Evolutionary conservation across 306 rosid species (phyloP), one percentile per base, ranked within the genome.

Genomic region (Cicer arietinum): DNA sequence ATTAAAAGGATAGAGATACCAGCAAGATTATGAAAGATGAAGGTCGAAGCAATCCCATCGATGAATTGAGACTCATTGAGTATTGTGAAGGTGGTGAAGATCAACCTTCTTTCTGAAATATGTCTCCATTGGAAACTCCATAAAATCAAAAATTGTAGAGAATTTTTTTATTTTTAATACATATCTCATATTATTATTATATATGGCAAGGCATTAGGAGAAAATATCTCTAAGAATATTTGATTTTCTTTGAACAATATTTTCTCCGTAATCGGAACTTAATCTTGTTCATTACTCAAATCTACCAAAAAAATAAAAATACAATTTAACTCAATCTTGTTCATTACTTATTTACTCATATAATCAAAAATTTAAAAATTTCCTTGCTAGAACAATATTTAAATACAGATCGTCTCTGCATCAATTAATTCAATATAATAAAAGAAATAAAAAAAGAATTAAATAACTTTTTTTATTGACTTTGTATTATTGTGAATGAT

Each of bases 201-300:
- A n/a, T 6, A 22, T 0, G 13, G 59, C 73, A 16, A 22, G 20
- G 7, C 7, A 77, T 77, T 65, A 59, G 71, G 44, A 69, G 58
- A 44, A 79, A 83, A 74, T 62, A 71, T 78, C 78, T 61, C 56
- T 30, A 7, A 40, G 35, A 75, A 50, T 81, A 70, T 69, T 75
- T 75, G 65, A 70, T 75, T 40, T 41, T 64, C 14, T 71, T 25
- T 47, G 16, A 30, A 40, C 9, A 37, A 10, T 66, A 75, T 79
- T 63, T 73, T 78, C 35, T 57, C 46, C 14, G 63, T 10, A 75
- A 42, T 63, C 41, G 30, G 14, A 61, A 70, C 76, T 69, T 61
- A 79, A 83, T 79, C 83, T 69, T 71, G 45, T 64, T 65, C 41
- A 56, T 66, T 64, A 69, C 30, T 72, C 42, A 54, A 37, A 64